These are phyloP conservation scores for Exophiala bonariae DNA, from an alignment of 2,329 filamentous ascomycete species.

Conservation along the genomic window DNA sequence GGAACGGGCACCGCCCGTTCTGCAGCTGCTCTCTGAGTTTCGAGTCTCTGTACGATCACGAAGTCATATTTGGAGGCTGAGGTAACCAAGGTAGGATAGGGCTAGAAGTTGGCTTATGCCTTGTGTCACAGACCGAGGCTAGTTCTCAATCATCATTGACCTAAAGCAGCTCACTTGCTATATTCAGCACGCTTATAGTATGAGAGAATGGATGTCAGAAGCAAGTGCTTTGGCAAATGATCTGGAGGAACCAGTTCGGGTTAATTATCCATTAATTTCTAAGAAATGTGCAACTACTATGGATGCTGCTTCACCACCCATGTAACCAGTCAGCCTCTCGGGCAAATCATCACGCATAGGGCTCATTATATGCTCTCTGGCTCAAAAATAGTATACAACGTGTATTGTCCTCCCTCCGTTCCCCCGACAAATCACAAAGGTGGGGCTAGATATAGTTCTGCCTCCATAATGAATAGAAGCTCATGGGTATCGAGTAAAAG, in stretches of 20 bases:
- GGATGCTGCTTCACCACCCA: background rate
- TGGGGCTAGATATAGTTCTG: constrained; percentile 9
- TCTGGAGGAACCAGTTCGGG: background rate
- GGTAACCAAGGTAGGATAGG: no score
- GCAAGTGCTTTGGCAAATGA: no score
- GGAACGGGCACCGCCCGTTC: no score
- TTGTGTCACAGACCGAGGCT: no score
- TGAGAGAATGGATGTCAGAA: no score
- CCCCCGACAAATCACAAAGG: constrained; percentile 4
- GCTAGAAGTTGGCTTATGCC: no score
- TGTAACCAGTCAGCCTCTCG: constrained; percentile 1
- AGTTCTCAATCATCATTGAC: no score
- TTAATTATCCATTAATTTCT: constrained; percentile 15
- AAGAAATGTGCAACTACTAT: constrained; percentile 5
- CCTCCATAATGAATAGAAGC: constrained; percentile 18
- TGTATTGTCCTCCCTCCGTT: background rate
- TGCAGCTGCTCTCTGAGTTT: no score
- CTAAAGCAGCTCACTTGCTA: no score
- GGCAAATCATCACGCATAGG: constrained; percentile 15
- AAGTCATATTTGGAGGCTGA: no score
- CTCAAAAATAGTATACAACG: constrained; percentile 18
- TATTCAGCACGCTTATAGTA: no score
- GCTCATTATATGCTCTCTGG: constrained; percentile 14
- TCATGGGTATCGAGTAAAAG: constrained; percentile 20
- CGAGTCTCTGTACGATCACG: no score